A percentile compares a stretch with the other conserved stretches of the same genome.
These are phyloP conservation scores for Raphanus sativus DNA, from an alignment of 345 rosid genomes.

Conservation along the genomic window DNA sequence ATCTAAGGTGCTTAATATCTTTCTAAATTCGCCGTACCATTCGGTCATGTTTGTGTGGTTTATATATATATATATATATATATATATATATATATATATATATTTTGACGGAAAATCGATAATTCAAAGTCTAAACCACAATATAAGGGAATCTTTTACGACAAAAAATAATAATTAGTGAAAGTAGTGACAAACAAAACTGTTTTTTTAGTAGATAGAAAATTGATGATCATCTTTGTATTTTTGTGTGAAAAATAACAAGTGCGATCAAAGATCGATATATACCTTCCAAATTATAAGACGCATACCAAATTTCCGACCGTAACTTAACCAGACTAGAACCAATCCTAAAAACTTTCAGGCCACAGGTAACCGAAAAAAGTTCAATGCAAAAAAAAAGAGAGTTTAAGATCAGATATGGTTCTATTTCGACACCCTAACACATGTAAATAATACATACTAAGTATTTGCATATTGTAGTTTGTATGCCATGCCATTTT, in stretches of 20 bases:
- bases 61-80: too few relatives aligned
- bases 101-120: constrained; percentile 9
- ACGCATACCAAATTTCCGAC: neutral
- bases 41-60: too few relatives aligned
- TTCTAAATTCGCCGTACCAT: too few relatives aligned
- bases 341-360: neutral
- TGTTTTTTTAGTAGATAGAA: constrained; percentile 1
- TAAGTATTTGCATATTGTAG: neutral
- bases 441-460: neutral
- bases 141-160: constrained; percentile 36
- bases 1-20: too few relatives aligned
- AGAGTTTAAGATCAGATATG: neutral
- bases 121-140: constrained; percentile 32
- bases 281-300: neutral
- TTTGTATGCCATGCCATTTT: neutral
- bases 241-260: constrained; percentile 16
- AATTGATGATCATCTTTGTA: constrained; percentile 2
- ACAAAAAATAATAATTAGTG: neutral
- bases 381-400: neutral
- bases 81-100: neutral
- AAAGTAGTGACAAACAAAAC: constrained; percentile 29
- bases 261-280: neutral
- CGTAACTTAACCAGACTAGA: neutral
- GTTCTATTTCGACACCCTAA: neutral
- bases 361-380: neutral